Evolutionary conservation across 2,329 filamentous ascomycete species (phyloP), one percentile per base, ranked within the genome.

Genomic region (Paraphaeosphaeria minitans): DNA sequence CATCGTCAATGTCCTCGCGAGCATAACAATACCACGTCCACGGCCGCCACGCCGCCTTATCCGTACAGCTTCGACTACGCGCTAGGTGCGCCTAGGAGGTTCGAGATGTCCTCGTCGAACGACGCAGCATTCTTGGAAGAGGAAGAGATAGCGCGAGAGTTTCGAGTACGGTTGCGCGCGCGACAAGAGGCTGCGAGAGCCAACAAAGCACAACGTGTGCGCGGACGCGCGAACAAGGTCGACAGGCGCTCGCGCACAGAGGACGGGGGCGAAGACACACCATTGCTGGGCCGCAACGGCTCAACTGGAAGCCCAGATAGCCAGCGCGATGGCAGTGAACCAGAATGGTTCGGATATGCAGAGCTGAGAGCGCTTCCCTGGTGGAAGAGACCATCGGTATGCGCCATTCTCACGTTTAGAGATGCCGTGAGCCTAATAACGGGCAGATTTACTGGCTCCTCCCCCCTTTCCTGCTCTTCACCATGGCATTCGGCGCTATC

Each of bases 401-500:
- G 79, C 42, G 27, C 41, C 29, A 39, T 0, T 2, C 8, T 29
- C n/a, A 27, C 19, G 4, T 24, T 16, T 4, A 33, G 31, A 46
- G 27, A 42, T 29, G 52, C 33, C 27, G 16, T 31, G 27, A 56
- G 35, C 16, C 43, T 58, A 39, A 60, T 16, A 27, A 29, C 19
- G n/a, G 6, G 22, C 19, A 59, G 57, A 56, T 59, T 29, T 59
- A 47, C 35, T 54, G 57, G 57, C 49, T 59, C 39, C 41, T 50
- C 14, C 86, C 85, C 0, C 91, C 93, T 0, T 95, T 93, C 76
- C 83, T 90, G 56, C 77, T 97, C 46, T 94, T 92, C 72, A 92
- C 92, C 0, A 81, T 96, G 55, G 93, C 93, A 0, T 94, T 95
- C 75, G 95, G 94, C 33, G 92, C 92, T 57, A 85, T 91, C 7